A percentile compares a stretch with the other conserved stretches of the same genome.
phyloP scores from a whole-genome alignment of 1,284 basidiomycete genomes.

The Fomitopsis schrenkii region DNA sequence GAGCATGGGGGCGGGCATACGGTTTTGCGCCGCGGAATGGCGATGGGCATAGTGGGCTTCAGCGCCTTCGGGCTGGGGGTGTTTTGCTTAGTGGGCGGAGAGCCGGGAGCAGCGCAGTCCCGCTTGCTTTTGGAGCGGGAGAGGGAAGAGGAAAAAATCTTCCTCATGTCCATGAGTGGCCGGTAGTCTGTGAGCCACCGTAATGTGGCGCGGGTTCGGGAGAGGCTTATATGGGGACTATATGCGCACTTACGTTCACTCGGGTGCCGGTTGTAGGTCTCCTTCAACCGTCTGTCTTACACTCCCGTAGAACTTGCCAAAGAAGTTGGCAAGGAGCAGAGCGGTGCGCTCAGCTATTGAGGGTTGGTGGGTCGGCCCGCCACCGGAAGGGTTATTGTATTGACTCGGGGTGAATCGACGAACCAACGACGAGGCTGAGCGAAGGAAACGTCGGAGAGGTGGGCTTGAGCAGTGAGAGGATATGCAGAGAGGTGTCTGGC shows the following conservation, averaged over 20 bases:
- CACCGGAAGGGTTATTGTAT: not conserved
- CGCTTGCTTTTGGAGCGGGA: not conserved
- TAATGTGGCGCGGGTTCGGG: not conserved
- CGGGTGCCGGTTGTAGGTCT: not conserved
- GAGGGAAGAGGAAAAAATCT: not conserved
- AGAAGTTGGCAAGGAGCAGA: not conserved
- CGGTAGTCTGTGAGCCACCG: not conserved
- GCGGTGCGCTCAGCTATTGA: not conserved
- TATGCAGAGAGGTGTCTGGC: not conserved
- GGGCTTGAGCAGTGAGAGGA: not conserved
- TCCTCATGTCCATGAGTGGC: not conserved
- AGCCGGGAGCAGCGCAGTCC: not conserved
- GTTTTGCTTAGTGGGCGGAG: not conserved
- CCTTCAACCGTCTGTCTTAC: not conserved
- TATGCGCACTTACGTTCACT: not conserved
- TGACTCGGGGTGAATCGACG: not conserved
- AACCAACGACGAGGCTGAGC: not conserved
- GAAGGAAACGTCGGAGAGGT: not conserved
- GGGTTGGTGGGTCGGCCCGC: not conserved
- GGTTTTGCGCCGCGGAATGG: constrained; percentile 16
- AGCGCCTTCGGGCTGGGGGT: not conserved
- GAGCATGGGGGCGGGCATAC: constrained; percentile 12
- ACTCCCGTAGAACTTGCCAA: not conserved
- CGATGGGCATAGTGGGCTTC: constrained; percentile 13
- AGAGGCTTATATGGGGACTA: not conserved